Evolutionary conservation across 1,284 basidiomycete species (phyloP).

Genomic region (Tilletia setariae): DNA sequence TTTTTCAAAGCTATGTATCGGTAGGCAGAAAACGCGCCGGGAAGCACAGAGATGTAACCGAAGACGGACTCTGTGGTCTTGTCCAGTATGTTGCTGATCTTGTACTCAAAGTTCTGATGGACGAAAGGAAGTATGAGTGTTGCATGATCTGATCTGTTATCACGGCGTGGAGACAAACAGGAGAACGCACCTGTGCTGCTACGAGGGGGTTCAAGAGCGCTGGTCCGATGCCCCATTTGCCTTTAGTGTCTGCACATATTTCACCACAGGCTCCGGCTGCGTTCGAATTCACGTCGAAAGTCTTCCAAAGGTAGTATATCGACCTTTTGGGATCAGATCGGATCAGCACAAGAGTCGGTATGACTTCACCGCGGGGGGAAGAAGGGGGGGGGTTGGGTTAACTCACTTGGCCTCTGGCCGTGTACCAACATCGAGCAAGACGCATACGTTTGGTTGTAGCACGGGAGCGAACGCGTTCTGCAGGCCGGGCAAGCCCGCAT

Average conservation of each 20-base stretch:
- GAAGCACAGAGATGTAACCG: conserved; percentile 50
- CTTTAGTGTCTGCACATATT: conserved; percentile 50
- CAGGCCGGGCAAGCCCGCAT: not conserved
- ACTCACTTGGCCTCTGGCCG: conserved; percentile 60
- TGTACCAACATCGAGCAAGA: conserved; percentile 89
- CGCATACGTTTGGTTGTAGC: conserved; percentile 76
- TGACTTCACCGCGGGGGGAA: not conserved
- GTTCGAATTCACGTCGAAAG: conserved; percentile 70
- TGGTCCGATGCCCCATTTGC: conserved; percentile 61
- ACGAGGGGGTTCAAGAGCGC: conserved; percentile 90
- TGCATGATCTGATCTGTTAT: not conserved
- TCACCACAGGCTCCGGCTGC: conserved; percentile 88
- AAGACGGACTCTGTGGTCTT: conserved; percentile 52
- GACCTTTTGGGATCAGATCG: conserved; percentile 64
- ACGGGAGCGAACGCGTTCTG: conserved; percentile 44
- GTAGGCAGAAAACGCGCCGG: conserved; percentile 55
- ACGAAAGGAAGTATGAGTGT: conserved; percentile 44
- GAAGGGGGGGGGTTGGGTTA: not conserved
- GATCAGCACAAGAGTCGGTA: not conserved
- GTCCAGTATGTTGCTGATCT: conserved; percentile 52
- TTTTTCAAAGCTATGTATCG: conserved; percentile 87
- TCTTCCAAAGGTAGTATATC: conserved; percentile 96
- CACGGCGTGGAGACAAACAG: not conserved
- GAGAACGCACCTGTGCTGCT: conserved; percentile 31
- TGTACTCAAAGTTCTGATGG: conserved; percentile 97